phyloP scores from a whole-genome alignment of 352 stramenopile species.

The Phytophthora citricola region DNA sequence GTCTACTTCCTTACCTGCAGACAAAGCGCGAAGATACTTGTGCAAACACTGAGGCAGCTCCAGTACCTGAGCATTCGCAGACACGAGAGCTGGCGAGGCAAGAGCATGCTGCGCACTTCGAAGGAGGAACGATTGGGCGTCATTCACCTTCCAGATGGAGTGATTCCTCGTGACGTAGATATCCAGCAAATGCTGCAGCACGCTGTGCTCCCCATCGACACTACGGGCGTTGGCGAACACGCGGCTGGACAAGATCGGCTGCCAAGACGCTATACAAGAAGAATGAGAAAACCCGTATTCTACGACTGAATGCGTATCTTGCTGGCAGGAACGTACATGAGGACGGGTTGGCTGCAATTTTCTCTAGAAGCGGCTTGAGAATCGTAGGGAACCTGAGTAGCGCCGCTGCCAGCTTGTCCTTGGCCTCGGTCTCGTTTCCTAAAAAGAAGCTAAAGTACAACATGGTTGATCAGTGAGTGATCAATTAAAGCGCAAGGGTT shows the following conservation, averaged over 20 bases:
- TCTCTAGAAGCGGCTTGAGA: conserved; percentile 77
- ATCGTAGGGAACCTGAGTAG: conserved; percentile 76
- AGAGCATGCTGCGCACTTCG: conserved; percentile 70
- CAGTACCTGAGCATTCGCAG: conserved; percentile 58
- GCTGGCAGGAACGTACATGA: conserved; percentile 48
- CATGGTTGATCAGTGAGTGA: conserved; percentile 15
- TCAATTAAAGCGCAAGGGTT: background rate
- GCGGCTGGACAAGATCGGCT: conserved; percentile 72
- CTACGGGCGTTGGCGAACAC: conserved; percentile 79
- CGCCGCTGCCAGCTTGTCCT: conserved; percentile 62
- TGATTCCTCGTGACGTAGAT: conserved; percentile 86
- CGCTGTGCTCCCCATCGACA: conserved; percentile 58
- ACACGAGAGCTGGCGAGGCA: conserved; percentile 56
- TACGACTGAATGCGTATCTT: conserved; percentile 1
- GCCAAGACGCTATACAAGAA: conserved; percentile 59
- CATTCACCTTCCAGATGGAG: conserved; percentile 86
- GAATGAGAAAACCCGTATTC: background rate
- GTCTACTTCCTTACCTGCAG: conserved; percentile 56
- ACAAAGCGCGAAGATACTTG: conserved; percentile 79
- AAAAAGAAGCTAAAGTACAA: conserved; percentile 61
- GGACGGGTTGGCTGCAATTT: conserved; percentile 71
- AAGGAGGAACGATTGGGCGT: conserved; percentile 76
- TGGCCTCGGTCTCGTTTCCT: conserved; percentile 63
- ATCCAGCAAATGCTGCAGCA: conserved; percentile 75
- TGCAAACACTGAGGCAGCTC: conserved; percentile 62